These are phyloP conservation scores for Pseudogymnoascus sp. DNA, from an alignment of 2,329 filamentous ascomycete genomes.

Conservation along the genomic window DNA sequence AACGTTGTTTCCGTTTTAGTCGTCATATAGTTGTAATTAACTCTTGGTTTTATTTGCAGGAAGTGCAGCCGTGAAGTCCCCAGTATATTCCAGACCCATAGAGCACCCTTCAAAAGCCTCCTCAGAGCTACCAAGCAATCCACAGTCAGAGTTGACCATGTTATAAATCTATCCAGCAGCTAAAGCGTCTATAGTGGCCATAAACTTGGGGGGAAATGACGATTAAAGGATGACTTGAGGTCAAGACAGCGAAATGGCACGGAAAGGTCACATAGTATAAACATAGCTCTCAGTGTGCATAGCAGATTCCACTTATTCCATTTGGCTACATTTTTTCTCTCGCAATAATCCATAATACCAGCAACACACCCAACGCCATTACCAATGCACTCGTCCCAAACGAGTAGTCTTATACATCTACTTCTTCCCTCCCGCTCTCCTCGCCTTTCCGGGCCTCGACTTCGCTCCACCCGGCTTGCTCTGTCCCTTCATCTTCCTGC, in stretches of 20 bases:
- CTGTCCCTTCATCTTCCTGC: conserved; percentile 72
- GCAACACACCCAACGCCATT: neutral
- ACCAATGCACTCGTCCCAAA: neutral
- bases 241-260: too few species aligned
- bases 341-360: neutral
- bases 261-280: neutral
- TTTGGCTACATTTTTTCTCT: conserved; percentile 3
- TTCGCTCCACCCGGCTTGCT: conserved; percentile 21
- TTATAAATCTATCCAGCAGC: neutral
- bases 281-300: neutral
- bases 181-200: too few species aligned
- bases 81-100: neutral
- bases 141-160: too few species aligned
- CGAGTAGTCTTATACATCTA: conserved; percentile 14
- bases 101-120: neutral
- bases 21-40: neutral
- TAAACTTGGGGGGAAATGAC: too few species aligned
- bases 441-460: conserved; percentile 42
- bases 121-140: neutral
- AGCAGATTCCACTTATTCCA: conserved; percentile 1
- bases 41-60: neutral
- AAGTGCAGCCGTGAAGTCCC: neutral
- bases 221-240: too few species aligned
- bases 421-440: conserved; percentile 27
- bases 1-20: neutral